Conservation (phyloP, 106 monocot genomes). For the Cymbidium sinense region DNA sequence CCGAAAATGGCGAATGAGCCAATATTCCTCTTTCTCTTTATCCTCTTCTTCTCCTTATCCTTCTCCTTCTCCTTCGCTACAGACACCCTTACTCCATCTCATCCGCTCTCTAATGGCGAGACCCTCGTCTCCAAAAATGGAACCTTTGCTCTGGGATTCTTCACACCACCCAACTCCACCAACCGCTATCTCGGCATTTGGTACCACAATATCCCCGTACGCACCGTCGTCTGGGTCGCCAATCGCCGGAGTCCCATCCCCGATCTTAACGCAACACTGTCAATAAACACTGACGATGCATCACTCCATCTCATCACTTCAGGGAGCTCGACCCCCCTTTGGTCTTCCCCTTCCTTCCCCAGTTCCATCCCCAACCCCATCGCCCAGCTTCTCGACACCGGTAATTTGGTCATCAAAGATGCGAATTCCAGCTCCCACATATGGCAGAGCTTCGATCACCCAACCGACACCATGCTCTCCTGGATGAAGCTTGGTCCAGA, state of each 20-base stretch:
- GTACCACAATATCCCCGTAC: constrained; percentile 19
- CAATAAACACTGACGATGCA: constrained; percentile 9
- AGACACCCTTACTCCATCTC: constrained; percentile 12
- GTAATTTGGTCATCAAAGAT: constrained; percentile 29
- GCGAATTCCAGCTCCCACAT: neutral
- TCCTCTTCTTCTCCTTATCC: neutral
- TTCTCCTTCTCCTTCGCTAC: neutral
- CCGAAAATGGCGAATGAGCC: neutral
- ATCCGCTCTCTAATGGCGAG: constrained; percentile 21
- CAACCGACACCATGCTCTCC: constrained; percentile 37
- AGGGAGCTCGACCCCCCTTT: constrained; percentile 7
- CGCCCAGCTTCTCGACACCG: constrained; percentile 32
- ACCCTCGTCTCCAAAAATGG: constrained; percentile 29
- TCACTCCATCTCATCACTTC: constrained; percentile 9
- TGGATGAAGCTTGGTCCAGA: constrained; percentile 47
- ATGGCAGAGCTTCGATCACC: constrained; percentile 63
- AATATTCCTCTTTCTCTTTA: neutral
- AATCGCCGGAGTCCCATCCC: constrained; percentile 26
- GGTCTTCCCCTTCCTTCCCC: constrained; percentile 6
- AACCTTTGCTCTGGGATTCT: constrained; percentile 56
- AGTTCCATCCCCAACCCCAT: neutral
- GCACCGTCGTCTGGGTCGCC: constrained; percentile 41
- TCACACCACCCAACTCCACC: constrained; percentile 13
- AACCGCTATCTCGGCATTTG: constrained; percentile 52
- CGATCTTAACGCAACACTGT: constrained; percentile 1